Evolutionary conservation across 352 stramenopile species (phyloP), one percentile per base, ranked within the genome.

Genomic region (Blastocystis hominis): DNA sequence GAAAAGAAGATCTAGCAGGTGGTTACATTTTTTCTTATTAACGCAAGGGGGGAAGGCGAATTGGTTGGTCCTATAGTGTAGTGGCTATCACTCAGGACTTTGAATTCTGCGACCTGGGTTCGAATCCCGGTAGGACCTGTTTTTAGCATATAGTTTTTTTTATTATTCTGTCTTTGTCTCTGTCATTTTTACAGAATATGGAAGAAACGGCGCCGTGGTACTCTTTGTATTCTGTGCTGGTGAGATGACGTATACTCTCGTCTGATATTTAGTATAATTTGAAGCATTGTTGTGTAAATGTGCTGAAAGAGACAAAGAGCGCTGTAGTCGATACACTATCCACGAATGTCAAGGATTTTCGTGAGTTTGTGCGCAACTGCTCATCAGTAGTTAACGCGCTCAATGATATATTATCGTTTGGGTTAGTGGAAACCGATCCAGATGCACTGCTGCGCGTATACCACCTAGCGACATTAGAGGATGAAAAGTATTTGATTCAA

Each of bases 21-120:
- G 24, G 24, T 30, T 30, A 30, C 24, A 30, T 30, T 30, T 30
- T 30, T 30, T 30, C 24, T 30, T 30, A 30, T 30, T 30, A 30
- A 30, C 50, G 13, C 50, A 59, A 3, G 2, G 50, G 2, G n/a
- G 0, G 0, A 0, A n/a, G 50, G 50, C 24, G 24, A 30, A 30
- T 30, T 34, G n/a, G 1, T 36, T 46, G 66, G 66, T 77, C 66
- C 66, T 30, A 91, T 94, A 92, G 92, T 93, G 91, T 92, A 94
- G 91, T 93, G 92, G 91, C 93, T 93, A 94, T 91, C 92, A 94
- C 92, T 92, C 91, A 91, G 91, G 91, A 94, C 92, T 94, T 93
- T 93, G 92, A 94, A 94, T 94, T 91, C 91, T 91, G 91, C 90
- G 92, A 92, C 91, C 91, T 64, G 89, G 90, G 92, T 94, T 94